A percentile compares a stretch with the other conserved stretches of the same genome.
phyloP scores from a whole-genome alignment of 169 alveolate species.

The Fabrea salina region DNA sequence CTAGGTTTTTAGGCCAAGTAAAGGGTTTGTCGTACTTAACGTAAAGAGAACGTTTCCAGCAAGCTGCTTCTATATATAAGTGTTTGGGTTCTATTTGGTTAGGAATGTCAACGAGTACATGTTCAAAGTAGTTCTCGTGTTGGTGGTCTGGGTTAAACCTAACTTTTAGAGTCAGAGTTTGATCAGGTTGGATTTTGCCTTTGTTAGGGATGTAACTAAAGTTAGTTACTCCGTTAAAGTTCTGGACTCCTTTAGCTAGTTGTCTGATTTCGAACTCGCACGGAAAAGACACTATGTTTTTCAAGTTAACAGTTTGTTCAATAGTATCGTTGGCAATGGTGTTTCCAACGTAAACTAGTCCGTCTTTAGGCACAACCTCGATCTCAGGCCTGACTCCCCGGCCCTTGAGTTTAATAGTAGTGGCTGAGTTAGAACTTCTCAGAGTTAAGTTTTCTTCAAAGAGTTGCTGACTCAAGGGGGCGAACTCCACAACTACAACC shows the following conservation, averaged over 20 bases:
- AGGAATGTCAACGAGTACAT: constrained; percentile 17
- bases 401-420: constrained; percentile 68
- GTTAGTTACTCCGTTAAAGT: constrained; percentile 60
- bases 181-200: constrained; percentile 67
- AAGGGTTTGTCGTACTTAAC: constrained; percentile 12
- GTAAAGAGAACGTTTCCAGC: constrained; percentile 18
- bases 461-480: constrained; percentile 62
- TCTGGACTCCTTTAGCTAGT: constrained; percentile 63
- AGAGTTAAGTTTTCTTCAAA: constrained; percentile 68
- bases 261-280: constrained; percentile 58
- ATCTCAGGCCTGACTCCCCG: constrained; percentile 86
- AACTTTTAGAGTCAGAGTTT: constrained; percentile 57
- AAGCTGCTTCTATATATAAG: constrained; percentile 17
- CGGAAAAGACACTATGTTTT: constrained; percentile 71
- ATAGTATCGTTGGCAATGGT: constrained; percentile 60
- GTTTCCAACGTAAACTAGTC: constrained; percentile 69
- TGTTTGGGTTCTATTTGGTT: constrained; percentile 26
- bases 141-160: constrained; percentile 68
- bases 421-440: constrained; percentile 58
- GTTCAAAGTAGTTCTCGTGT: background rate
- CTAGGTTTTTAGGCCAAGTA: background rate
- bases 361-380: constrained; percentile 61
- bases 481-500: constrained; percentile 62
- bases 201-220: constrained; percentile 74
- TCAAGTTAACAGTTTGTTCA: constrained; percentile 66